Evolutionary conservation across 108 stramenopile genomes (phyloP).

Genomic region (Nitzschia putrida): DNA sequence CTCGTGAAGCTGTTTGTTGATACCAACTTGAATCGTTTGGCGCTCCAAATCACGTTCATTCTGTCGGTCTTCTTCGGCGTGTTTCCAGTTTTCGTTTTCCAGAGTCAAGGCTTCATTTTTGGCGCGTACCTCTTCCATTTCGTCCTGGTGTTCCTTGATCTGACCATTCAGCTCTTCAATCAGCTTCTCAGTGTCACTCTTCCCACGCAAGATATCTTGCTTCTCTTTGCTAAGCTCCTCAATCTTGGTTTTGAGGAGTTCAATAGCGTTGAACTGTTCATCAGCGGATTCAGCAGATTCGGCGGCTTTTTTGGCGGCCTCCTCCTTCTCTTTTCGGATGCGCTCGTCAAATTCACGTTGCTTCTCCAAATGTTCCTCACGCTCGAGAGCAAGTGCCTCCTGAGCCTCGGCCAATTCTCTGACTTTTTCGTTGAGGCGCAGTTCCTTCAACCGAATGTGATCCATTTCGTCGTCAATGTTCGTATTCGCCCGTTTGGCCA

Average conservation of each 20-base stretch:
- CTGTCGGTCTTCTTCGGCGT: neutral
- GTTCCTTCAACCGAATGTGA: conserved; percentile 14
- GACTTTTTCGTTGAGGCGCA: conserved; percentile 21
- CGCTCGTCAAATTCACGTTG: neutral
- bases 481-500: neutral
- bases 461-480: conserved; percentile 9
- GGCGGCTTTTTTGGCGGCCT: neutral
- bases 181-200: conserved; percentile 17
- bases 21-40: conserved; percentile 1
- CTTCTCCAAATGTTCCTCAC: neutral
- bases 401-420: conserved; percentile 18
- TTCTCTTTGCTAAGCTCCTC: conserved; percentile 22
- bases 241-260: neutral
- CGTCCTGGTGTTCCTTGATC: conserved; percentile 22
- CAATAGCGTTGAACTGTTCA: neutral
- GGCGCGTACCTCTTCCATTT: conserved; percentile 20
- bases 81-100: conserved; percentile 5
- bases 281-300: neutral
- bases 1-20: conserved; percentile 18
- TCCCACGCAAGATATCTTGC: conserved; percentile 4
- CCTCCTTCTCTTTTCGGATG: neutral
- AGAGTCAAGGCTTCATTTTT: conserved; percentile 15
- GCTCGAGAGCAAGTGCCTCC: neutral
- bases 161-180: conserved; percentile 22
- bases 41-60: neutral